phyloP scores from a whole-genome alignment of 805 yeast species.

The Grigorovia humatica region DNA sequence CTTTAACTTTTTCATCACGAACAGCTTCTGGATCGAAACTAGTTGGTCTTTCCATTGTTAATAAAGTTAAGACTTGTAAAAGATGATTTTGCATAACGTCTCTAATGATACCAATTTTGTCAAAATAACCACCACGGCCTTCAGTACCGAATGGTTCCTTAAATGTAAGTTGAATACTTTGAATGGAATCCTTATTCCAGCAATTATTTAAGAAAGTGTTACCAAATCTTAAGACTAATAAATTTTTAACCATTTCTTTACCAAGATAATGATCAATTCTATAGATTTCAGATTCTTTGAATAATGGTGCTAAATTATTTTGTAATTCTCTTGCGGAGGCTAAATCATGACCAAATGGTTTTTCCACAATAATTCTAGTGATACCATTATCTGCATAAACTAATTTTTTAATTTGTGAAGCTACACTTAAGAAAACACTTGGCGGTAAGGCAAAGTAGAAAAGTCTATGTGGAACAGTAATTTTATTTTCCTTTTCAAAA shows the following conservation, averaged over 20 bases:
- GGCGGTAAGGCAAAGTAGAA: slow-evolving; percentile 95
- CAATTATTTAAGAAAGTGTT: slow-evolving; percentile 79
- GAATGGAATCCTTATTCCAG: slow-evolving; percentile 76
- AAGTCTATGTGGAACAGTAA: slow-evolving; percentile 57
- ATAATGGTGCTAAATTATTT: slow-evolving; percentile 67
- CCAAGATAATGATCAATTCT: slow-evolving; percentile 97
- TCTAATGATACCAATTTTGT: slow-evolving; percentile 86
- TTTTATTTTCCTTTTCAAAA: slow-evolving; percentile 43
- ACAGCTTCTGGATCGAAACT: slow-evolving; percentile 87
- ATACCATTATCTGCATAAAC: slow-evolving; percentile 60
- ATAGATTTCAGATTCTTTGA: slow-evolving; percentile 82
- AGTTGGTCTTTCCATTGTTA: slow-evolving; percentile 93
- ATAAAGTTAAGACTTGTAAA: slow-evolving; percentile 79
- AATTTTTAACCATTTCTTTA: slow-evolving; percentile 94
- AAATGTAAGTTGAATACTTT: slow-evolving; percentile 78
- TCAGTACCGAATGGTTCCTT: slow-evolving; percentile 99
- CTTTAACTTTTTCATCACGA: slow-evolving; percentile 93
- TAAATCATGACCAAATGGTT: slow-evolving; percentile 94
- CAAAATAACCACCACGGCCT: slow-evolving; percentile 98
- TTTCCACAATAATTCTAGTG: slow-evolving; percentile 83
- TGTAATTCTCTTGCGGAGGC: slow-evolving; percentile 70
- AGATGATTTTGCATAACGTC: slow-evolving; percentile 98
- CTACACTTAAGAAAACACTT: slow-evolving; percentile 74
- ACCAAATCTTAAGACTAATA: slow-evolving; percentile 81
- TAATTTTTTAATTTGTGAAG: slow-evolving; percentile 56